Evolutionary conservation across 345 rosid species (phyloP).

Genomic region (Excoecaria agallocha): DNA sequence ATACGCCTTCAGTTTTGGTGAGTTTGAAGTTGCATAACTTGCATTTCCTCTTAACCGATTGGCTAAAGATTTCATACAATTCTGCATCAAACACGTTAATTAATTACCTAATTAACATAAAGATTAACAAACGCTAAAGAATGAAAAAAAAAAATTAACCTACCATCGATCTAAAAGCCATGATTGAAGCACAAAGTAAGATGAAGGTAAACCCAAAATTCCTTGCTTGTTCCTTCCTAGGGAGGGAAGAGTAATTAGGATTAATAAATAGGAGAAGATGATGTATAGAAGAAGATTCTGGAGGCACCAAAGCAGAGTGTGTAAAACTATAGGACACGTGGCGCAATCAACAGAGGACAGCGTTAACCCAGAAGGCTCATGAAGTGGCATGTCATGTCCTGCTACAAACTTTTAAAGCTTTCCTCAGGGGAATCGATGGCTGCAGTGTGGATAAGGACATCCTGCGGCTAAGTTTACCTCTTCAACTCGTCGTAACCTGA

Average conservation of each 20-base stretch:
- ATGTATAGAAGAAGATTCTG: constrained; percentile 30
- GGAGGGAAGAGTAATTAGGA: background rate
- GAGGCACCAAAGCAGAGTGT: constrained; percentile 34
- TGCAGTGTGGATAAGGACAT: background rate
- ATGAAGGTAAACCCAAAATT: background rate
- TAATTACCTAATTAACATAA: background rate
- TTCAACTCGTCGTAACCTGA: too few species aligned
- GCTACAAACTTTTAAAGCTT: background rate
- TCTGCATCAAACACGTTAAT: background rate
- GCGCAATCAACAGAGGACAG: constrained; percentile 19
- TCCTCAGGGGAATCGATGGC: too few species aligned
- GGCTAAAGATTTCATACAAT: too few species aligned
- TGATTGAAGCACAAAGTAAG: background rate
- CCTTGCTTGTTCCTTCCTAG: background rate
- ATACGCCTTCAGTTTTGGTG: too few species aligned
- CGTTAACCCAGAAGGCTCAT: constrained; percentile 36
- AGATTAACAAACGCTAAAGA: background rate
- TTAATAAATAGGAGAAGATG: background rate
- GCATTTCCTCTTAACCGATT: too few species aligned
- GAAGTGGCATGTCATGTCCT: constrained; percentile 43
- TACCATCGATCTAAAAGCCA: constrained; percentile 18
- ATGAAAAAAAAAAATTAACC: background rate
- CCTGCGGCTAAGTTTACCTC: too few species aligned
- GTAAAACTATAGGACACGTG: constrained; percentile 26
- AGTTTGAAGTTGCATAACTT: too few species aligned